Base-by-base conservation (phyloP, 2,329 filamentous ascomycete species). In the Beauveria australis region DNA sequence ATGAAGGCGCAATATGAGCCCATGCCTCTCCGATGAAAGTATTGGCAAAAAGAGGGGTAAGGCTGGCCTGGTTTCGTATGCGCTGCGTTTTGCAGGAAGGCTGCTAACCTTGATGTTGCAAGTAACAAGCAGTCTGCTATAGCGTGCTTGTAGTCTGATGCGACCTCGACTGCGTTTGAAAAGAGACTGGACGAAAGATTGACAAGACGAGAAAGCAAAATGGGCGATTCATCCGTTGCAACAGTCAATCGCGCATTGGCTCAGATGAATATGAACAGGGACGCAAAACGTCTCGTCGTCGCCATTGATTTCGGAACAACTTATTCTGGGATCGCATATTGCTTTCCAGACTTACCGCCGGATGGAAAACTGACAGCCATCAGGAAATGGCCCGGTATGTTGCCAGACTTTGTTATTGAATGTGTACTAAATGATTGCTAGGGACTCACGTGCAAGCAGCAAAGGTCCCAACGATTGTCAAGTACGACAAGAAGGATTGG, bases 401-500 rank as follows among this genome's bases (percentile, higher is more conserved):
- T 14, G 24, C 16, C 60, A 2, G 30, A 9, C 14, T 22, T 52
- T 7, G 6, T n/a, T 43, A 8, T 43, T 43, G 41, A 43, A 19
- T 19, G n/a, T 43, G 41, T 7, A 52, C 30, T 37, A 28, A 33
- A 8, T 52, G 26, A 1, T 4, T n/a, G 18, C 41, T 10, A 43
- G 41, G 41, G 7, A 43, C 41, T 19, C 41, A 8, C 8, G 22
- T 37, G 5, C 16, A 12, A 26, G 14, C 24, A n/a, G 1, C 62
- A 7, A 66, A 68, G 19, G 63, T 67, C n/a, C 67, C 66, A 1
- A 68, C 66, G 0, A 24, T 63, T 0, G 58, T 68, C 26, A 30
- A 40, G 2, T 68, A 68, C 43, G 55, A 61, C 43, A 41, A 46
- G 1, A 9, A 59, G 0, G 33, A 53, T 0, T 10, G 9, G 0